These are phyloP conservation scores for Aspergillus sclerotialis DNA, from an alignment of 2,329 filamentous ascomycete genomes.

Conservation along the genomic window DNA sequence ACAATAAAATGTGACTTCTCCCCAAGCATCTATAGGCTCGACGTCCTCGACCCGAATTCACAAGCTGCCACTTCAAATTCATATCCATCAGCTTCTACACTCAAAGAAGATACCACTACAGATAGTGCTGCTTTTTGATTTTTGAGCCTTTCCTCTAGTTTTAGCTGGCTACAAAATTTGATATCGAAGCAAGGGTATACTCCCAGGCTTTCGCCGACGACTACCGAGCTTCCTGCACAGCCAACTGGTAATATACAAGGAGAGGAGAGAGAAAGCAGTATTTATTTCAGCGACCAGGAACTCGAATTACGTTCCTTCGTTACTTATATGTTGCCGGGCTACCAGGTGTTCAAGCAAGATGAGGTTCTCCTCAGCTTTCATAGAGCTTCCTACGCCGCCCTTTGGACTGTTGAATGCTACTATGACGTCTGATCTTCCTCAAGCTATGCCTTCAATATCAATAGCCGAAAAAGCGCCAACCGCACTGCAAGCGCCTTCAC, in stretches of 20 bases:
- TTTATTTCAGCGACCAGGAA: conserved; percentile 7
- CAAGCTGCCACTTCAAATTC: conserved; percentile 5
- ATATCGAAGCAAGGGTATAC: conserved; percentile 13
- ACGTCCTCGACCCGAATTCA: conserved; percentile 11
- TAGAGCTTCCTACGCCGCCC: conserved; percentile 18
- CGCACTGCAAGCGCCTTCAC: no score
- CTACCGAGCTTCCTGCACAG: conserved; percentile 19
- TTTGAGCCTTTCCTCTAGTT: conserved; percentile 4
- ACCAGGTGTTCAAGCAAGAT: conserved; percentile 8
- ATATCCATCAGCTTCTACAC: conserved; percentile 9
- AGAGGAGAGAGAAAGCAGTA: conserved; percentile 9
- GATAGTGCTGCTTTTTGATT: no score
- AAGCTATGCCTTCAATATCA: conserved; percentile 2
- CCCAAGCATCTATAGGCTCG: conserved; percentile 17
- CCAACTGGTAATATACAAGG: conserved; percentile 14
- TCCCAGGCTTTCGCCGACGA: conserved; percentile 18
- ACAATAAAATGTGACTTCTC: conserved; percentile 16
- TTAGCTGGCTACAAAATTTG: conserved; percentile 5
- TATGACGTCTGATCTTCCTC: conserved; percentile 7
- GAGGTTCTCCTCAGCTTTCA: conserved; percentile 18
- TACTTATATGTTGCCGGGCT: conserved; percentile 3
- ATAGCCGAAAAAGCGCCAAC: no score
- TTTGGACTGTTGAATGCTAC: conserved; percentile 12
- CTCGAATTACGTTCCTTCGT: conserved; percentile 3
- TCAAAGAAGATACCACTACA: background rate